phyloP scores from a whole-genome alignment of 805 yeast genomes.

The Metschnikowia peoriensis region DNA sequence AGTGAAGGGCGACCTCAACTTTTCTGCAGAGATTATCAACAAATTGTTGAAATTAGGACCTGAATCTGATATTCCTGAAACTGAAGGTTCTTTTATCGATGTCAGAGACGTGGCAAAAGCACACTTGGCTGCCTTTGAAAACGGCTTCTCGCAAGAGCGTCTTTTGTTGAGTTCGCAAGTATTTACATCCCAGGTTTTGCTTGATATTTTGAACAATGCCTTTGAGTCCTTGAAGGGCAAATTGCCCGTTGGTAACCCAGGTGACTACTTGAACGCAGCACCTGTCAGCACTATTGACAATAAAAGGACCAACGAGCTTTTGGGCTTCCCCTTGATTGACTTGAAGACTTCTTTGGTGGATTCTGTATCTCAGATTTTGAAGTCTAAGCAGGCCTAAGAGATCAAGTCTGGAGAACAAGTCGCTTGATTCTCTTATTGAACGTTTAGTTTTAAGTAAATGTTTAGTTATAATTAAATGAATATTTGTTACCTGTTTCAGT shows the following conservation, averaged over 20 bases:
- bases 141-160: slow-evolving; percentile 19
- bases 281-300: slow-evolving; percentile 24
- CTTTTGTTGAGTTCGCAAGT: slow-evolving; percentile 25
- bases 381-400: background rate
- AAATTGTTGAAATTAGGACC: slow-evolving; percentile 32
- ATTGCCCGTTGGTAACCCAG: slow-evolving; percentile 43
- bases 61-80: slow-evolving; percentile 18
- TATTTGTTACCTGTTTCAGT: too few species aligned
- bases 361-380: slow-evolving; percentile 37
- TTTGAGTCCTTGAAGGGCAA: slow-evolving; percentile 44
- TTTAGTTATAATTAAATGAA: too few species aligned
- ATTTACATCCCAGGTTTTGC: slow-evolving; percentile 30
- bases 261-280: slow-evolving; percentile 6
- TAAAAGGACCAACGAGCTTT: slow-evolving; percentile 30
- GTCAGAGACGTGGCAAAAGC: slow-evolving; percentile 32
- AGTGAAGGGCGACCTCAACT: slow-evolving; percentile 31
- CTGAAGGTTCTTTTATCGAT: slow-evolving; percentile 37
- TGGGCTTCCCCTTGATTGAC: slow-evolving; percentile 38
- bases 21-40: slow-evolving; percentile 40
- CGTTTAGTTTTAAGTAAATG: too few species aligned
- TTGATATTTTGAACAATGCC: slow-evolving; percentile 39
- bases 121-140: background rate
- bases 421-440: too few species aligned
- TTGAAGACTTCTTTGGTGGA: slow-evolving; percentile 42
- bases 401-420: too few species aligned